phyloP scores from a whole-genome alignment of 2,329 filamentous ascomycete genomes.

The Cercospora sesami region DNA sequence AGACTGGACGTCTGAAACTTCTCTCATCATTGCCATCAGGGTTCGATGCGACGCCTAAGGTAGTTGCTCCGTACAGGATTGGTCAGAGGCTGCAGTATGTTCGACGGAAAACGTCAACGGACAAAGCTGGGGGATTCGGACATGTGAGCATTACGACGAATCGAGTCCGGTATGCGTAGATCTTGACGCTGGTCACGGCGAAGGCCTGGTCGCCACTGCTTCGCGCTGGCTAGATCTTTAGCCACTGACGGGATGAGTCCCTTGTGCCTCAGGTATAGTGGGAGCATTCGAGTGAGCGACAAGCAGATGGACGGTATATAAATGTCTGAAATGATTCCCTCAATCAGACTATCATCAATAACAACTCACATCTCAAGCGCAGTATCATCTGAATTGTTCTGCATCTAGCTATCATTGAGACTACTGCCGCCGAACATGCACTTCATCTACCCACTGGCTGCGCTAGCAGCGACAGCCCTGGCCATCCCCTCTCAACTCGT shows the following conservation, averaged over 20 bases:
- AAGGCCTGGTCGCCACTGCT: not conserved
- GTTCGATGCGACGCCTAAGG: not conserved
- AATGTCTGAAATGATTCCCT: not conserved
- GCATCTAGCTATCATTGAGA: not conserved
- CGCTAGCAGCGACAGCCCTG: conserved; percentile 6
- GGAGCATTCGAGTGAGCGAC: not conserved
- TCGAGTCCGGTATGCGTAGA: conserved; percentile 12
- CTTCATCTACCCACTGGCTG: conserved; percentile 8
- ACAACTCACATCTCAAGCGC: not conserved
- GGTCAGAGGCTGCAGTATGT: conserved; percentile 4
- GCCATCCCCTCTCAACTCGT: conserved; percentile 7
- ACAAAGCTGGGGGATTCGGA: conserved; percentile 7
- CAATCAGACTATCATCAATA: not conserved
- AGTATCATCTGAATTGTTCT: not conserved
- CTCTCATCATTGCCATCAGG: not conserved
- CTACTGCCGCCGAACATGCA: conserved; percentile 3
- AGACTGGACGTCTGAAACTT: conserved; percentile 6
- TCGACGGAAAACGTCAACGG: conserved; percentile 9
- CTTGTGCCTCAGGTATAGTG: not conserved
- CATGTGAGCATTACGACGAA: not conserved
- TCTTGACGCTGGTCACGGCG: not conserved
- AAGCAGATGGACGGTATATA: not conserved
- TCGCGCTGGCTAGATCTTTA: conserved; percentile 1
- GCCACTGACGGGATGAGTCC: conserved; percentile 4
- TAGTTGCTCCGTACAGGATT: conserved; percentile 6